A percentile compares a stretch with the other conserved stretches of the same genome.
phyloP scores from a whole-genome alignment of 2,329 filamentous ascomycete species.

The Cephalotrichum gorgonifer region DNA sequence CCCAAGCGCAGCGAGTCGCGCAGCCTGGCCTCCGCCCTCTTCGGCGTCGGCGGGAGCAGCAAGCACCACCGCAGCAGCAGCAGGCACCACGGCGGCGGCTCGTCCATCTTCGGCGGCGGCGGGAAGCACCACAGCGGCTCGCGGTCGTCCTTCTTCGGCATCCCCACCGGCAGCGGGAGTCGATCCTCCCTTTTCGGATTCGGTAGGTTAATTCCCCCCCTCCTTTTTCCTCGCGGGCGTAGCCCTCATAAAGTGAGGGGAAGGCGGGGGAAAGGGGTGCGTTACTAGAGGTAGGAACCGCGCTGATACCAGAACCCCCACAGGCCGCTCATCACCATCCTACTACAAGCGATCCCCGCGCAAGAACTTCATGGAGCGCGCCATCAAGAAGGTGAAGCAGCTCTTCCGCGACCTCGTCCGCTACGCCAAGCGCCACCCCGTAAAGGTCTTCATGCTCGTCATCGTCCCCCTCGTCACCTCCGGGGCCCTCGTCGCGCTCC shows the following conservation, averaged over 20 bases:
- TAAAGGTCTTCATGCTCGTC: conserved; percentile 80
- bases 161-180: conserved; percentile 31
- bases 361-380: conserved; percentile 62
- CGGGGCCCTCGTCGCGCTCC: conserved; percentile 67
- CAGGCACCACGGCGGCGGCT: conserved; percentile 27
- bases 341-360: conserved; percentile 79
- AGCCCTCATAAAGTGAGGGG: not conserved
- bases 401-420: conserved; percentile 71
- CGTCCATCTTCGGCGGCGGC: conserved; percentile 36
- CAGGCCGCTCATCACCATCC: conserved; percentile 36
- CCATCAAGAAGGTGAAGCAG: conserved; percentile 66
- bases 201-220: conserved; percentile 17
- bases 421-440: conserved; percentile 73
- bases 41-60: conserved; percentile 19
- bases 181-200: conserved; percentile 35
- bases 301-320: conserved; percentile 1
- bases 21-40: conserved; percentile 21
- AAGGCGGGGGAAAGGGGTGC: too few species aligned
- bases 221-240: not conserved
- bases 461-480: conserved; percentile 81
- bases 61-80: too few species aligned
- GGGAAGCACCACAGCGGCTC: conserved; percentile 31
- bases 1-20: conserved; percentile 22
- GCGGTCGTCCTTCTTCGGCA: conserved; percentile 35
- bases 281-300: not conserved